These are phyloP conservation scores for Linum tenue DNA, from an alignment of 345 rosid species.

Conservation along the genomic window DNA sequence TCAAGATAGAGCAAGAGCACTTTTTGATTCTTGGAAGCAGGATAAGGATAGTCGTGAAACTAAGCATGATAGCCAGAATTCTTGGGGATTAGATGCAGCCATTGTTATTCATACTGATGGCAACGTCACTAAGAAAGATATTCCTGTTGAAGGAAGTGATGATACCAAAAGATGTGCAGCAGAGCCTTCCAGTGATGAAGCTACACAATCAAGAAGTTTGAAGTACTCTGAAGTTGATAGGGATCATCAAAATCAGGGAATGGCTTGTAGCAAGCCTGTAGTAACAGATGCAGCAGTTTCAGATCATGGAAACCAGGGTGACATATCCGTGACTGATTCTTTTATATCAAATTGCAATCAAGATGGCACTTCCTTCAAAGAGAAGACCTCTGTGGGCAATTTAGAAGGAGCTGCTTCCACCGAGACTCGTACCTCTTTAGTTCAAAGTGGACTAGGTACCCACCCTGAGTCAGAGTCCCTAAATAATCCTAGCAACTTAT, in stretches of 20 bases:
- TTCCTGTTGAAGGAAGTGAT: slow-evolving; percentile 28
- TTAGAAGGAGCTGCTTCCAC: slow-evolving; percentile 23
- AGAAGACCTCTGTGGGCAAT: slow-evolving; percentile 16
- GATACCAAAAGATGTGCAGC: slow-evolving; percentile 28
- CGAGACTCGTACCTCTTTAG: slow-evolving; percentile 23
- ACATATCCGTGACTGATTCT: slow-evolving; percentile 23
- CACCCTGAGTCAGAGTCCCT: slow-evolving; percentile 34
- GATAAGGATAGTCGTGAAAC: slow-evolving; percentile 21
- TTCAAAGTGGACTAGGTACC: slow-evolving; percentile 27
- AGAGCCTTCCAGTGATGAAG: slow-evolving; percentile 27
- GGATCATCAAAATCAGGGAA: slow-evolving; percentile 28
- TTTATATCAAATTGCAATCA: slow-evolving; percentile 29
- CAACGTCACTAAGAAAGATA: slow-evolving; percentile 27
- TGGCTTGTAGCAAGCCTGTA: slow-evolving; percentile 17
- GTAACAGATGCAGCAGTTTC: slow-evolving; percentile 14
- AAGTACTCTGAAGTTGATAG: slow-evolving; percentile 29
- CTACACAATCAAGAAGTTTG: slow-evolving; percentile 26
- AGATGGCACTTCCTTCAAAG: slow-evolving; percentile 32
- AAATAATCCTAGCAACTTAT: slow-evolving; percentile 16
- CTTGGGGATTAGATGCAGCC: slow-evolving; percentile 20
- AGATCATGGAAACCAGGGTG: slow-evolving; percentile 23
- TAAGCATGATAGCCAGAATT: slow-evolving; percentile 23
- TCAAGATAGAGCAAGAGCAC: slow-evolving; percentile 61
- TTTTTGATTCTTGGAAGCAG: slow-evolving; percentile 53
- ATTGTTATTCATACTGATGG: slow-evolving; percentile 20